These are phyloP conservation scores for Plantago major DNA, from an alignment of 257 asterid genomes.

Conservation along the genomic window DNA sequence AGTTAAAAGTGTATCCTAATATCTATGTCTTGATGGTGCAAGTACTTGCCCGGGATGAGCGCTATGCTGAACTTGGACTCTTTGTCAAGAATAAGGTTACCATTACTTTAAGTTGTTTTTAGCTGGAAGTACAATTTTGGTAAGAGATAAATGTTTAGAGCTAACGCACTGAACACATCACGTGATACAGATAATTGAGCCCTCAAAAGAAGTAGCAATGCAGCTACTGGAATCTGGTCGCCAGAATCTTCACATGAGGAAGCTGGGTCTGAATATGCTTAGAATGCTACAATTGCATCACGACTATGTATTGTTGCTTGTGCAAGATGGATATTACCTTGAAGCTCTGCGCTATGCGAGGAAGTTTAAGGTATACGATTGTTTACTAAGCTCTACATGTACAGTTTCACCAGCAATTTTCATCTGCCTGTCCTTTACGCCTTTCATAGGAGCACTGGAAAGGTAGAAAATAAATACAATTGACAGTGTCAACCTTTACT, in stretches of 20 bases:
- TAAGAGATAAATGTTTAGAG: constrained; percentile 15
- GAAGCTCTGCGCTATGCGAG: constrained; percentile 92
- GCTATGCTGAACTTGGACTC: constrained; percentile 66
- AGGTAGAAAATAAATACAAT: neutral
- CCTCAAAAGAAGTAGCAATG: constrained; percentile 89
- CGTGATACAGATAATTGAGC: constrained; percentile 75
- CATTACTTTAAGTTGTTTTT: constrained; percentile 9
- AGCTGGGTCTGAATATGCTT: constrained; percentile 84
- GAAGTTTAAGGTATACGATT: constrained; percentile 59
- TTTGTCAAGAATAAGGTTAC: constrained; percentile 74
- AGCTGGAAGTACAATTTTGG: constrained; percentile 4
- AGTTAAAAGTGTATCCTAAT: constrained; percentile 62
- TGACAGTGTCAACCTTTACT: neutral
- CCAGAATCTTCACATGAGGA: constrained; percentile 59
- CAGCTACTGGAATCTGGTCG: constrained; percentile 81
- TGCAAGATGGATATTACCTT: constrained; percentile 85
- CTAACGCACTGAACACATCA: too few species aligned
- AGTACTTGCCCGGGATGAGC: constrained; percentile 80
- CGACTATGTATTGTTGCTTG: constrained; percentile 73
- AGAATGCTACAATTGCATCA: constrained; percentile 73
- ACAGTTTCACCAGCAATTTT: constrained; percentile 2
- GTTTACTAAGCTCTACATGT: neutral
- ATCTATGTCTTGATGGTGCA: constrained; percentile 68
- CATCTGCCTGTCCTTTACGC: constrained; percentile 8
- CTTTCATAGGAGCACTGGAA: neutral